Evolutionary conservation across 148 eudicot genomes (phyloP).

Genomic region (Fagopyrum tataricum): DNA sequence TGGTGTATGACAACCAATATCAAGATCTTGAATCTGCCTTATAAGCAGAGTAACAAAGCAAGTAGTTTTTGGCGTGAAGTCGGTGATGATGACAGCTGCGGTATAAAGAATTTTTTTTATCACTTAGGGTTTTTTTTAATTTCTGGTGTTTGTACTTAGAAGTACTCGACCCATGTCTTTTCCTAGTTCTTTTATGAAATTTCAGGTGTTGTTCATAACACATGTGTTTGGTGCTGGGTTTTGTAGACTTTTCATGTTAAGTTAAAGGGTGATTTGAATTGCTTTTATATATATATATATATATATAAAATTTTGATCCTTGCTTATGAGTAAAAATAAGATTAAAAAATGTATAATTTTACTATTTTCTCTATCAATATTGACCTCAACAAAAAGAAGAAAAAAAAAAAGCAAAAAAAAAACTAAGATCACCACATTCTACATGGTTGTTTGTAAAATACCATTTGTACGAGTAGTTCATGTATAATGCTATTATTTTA

Average conservation of each 20-base stretch:
- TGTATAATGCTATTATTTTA: constrained; percentile 5
- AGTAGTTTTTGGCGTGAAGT: constrained; percentile 10
- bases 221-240: not conserved
- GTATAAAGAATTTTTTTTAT: constrained; percentile 32
- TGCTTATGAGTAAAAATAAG: too few species aligned
- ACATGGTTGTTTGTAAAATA: too few species aligned
- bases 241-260: not conserved
- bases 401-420: too few species aligned
- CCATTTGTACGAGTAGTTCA: too few species aligned
- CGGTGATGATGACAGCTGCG: constrained; percentile 36
- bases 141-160: not conserved
- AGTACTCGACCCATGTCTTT: not conserved
- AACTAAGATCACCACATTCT: too few species aligned
- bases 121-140: constrained; percentile 24
- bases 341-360: too few species aligned
- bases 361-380: too few species aligned
- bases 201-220: not conserved
- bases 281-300: too few species aligned
- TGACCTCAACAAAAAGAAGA: too few species aligned
- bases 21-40: constrained; percentile 1
- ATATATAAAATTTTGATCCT: too few species aligned
- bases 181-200: too few species aligned
- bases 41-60: not conserved
- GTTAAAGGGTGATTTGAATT: too few species aligned
- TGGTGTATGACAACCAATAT: not conserved